These are phyloP conservation scores for Pyrrhoderma lamaoense DNA, from an alignment of 1,284 basidiomycete genomes.

Conservation along the genomic window DNA sequence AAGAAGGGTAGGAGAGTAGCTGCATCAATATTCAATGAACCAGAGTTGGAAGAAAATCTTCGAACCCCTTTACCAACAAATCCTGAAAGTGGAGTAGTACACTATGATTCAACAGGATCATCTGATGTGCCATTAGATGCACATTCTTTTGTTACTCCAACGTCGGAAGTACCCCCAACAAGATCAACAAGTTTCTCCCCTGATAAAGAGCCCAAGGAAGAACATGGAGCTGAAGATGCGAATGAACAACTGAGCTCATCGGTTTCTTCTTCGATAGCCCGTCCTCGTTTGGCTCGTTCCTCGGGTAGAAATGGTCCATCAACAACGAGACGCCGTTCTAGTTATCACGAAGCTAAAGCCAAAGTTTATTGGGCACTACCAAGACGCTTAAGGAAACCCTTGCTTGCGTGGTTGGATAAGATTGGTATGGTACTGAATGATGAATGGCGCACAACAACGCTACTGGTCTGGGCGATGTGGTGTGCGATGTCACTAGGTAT, in stretches of 20 bases:
- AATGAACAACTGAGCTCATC: background rate
- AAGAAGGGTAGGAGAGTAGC: no score
- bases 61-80: slow-evolving; percentile 3
- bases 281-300: background rate
- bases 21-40: background rate
- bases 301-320: background rate
- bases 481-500: slow-evolving; percentile 73
- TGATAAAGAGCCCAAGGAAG: slow-evolving; percentile 5
- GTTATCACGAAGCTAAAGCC: slow-evolving; percentile 24
- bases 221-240: background rate
- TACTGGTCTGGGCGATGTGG: slow-evolving; percentile 85
- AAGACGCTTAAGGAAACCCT: slow-evolving; percentile 38
- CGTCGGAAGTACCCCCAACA: slow-evolving; percentile 7
- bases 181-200: background rate
- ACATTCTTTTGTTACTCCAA: slow-evolving; percentile 31
- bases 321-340: slow-evolving; percentile 8
- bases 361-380: slow-evolving; percentile 44
- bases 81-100: slow-evolving; percentile 22
- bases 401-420: slow-evolving; percentile 64
- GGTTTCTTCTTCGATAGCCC: background rate
- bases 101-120: slow-evolving; percentile 35
- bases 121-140: slow-evolving; percentile 32
- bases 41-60: slow-evolving; percentile 24
- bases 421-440: slow-evolving; percentile 72
- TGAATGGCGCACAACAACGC: slow-evolving; percentile 77